Base-by-base conservation (phyloP, 1,284 basidiomycete genomes). In the Naganishia cerealis region DNA sequence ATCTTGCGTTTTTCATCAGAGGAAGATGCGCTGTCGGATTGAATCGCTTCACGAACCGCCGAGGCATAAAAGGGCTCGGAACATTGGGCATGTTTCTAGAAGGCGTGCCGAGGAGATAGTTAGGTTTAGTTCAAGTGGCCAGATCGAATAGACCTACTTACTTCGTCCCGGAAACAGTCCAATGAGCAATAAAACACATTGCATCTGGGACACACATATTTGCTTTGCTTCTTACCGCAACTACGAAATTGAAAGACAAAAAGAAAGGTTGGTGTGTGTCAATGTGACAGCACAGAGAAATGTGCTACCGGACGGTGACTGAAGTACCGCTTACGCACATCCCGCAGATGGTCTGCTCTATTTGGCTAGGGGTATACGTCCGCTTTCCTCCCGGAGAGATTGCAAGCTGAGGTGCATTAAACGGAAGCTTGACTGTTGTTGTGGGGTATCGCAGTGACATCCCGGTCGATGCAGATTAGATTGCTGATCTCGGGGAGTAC, bases 181-280 rank as follows among this genome's bases (percentile, higher is more conserved):
- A 81, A 69, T 12, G 78, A 78, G 72, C 80, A 81, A 63, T 81
- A 81, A 7, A 77, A 67, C 7, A 80, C 69, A 70, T 80, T 80
- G 66, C 80, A 81, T 70, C 80, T 73, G 21, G 80, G 80, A 69
- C 80, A 81, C 50, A 77, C 79, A 67, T 81, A 81, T 59, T 71
- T 70, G 57, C 76, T 77, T 61, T 80, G 77, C 0, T 70, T 71
- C 59, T 72, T 72, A 1, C 77, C 75, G 67, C 80, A 81, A 55
- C 80, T 81, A 68, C 29, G 29, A 33, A 33, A 33, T 33, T 33
- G 3, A 2, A 33, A 33, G 29, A 33, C 29, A 33, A 33, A 33
- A 33, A 59, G 12, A n/a, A 50, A 48, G 46, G 42, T 50, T 43
- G n/a, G 26, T 40, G 40, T n/a, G n/a, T 26, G 21, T 52, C 53